A percentile compares a stretch with the other conserved stretches of the same genome.
Conservation (phyloP, 1,284 basidiomycete species). For the Trichosporon sp. region DNA sequence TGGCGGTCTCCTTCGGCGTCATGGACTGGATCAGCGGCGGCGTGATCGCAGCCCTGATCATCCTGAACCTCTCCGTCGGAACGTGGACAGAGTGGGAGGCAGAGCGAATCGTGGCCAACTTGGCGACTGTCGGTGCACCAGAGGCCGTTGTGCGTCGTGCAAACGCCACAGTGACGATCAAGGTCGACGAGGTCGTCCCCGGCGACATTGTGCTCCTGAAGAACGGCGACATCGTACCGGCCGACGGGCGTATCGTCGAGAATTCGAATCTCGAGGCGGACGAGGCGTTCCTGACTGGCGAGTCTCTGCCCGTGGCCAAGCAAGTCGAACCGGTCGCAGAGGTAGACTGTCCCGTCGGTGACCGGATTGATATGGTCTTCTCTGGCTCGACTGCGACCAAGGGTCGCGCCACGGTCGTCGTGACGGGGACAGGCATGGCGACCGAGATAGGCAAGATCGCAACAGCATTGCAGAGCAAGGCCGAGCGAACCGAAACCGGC, state of each 20-base stretch:
- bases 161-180: constrained; percentile 58
- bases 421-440: constrained; percentile 67
- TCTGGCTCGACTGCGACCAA: constrained; percentile 68
- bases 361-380: constrained; percentile 58
- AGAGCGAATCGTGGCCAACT: constrained; percentile 58
- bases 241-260: constrained; percentile 62
- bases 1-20: constrained; percentile 68
- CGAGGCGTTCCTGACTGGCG: constrained; percentile 71
- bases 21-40: constrained; percentile 68
- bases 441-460: constrained; percentile 69
- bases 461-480: constrained; percentile 57
- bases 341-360: constrained; percentile 60
- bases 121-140: constrained; percentile 61
- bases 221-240: constrained; percentile 66
- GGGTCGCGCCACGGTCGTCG: constrained; percentile 65
- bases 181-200: constrained; percentile 66
- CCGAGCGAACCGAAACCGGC: constrained; percentile 50
- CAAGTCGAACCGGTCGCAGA: constrained; percentile 57
- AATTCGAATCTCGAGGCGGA: constrained; percentile 63
- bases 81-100: constrained; percentile 58
- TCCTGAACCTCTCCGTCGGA: constrained; percentile 61
- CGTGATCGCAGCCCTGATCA: constrained; percentile 67
- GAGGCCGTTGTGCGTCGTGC: constrained; percentile 65
- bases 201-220: constrained; percentile 66
- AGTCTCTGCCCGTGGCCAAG: constrained; percentile 69